These are phyloP conservation scores for Pseudomonodictys pantanalensis DNA, from an alignment of 495 filamentous ascomycete species.

Conservation along the genomic window DNA sequence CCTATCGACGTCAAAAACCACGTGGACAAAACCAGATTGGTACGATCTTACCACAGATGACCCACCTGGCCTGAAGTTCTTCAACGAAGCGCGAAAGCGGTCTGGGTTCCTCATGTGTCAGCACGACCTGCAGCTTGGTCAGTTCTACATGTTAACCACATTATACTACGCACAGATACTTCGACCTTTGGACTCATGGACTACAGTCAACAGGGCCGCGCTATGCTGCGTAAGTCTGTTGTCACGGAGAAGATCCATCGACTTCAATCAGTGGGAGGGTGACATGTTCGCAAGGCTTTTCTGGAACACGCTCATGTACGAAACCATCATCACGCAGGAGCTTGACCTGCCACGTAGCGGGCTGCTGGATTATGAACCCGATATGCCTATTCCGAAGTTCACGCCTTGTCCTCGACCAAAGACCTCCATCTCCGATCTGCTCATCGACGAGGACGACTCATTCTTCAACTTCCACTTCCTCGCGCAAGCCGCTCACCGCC, in stretches of 20 bases:
- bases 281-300: slow-evolving; percentile 31
- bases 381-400: slow-evolving; percentile 32
- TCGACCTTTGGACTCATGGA: slow-evolving; percentile 32
- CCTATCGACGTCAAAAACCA: neutral
- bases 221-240: slow-evolving; percentile 29
- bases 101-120: slow-evolving; percentile 30
- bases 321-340: slow-evolving; percentile 32
- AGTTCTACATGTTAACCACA: slow-evolving; percentile 31
- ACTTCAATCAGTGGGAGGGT: slow-evolving; percentile 31
- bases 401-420: slow-evolving; percentile 20
- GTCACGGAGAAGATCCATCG: slow-evolving; percentile 13
- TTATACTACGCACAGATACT: slow-evolving; percentile 32
- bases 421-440: slow-evolving; percentile 12
- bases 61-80: slow-evolving; percentile 30
- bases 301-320: slow-evolving; percentile 34
- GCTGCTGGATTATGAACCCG: slow-evolving; percentile 24
- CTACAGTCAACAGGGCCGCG: slow-evolving; percentile 29
- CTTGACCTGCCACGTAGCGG: slow-evolving; percentile 27
- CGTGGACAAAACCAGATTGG: slow-evolving; percentile 25
- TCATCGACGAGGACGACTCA: slow-evolving; percentile 23
- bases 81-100: slow-evolving; percentile 31
- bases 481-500: slow-evolving; percentile 28
- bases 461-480: slow-evolving; percentile 36
- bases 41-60: slow-evolving; percentile 19
- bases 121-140: slow-evolving; percentile 19